Percentiles rank a stretch among this genome's conserved stretches.
Evolutionary conservation across 176 grass and related monocot species (phyloP).

Genomic region (Paspalum notatum): DNA sequence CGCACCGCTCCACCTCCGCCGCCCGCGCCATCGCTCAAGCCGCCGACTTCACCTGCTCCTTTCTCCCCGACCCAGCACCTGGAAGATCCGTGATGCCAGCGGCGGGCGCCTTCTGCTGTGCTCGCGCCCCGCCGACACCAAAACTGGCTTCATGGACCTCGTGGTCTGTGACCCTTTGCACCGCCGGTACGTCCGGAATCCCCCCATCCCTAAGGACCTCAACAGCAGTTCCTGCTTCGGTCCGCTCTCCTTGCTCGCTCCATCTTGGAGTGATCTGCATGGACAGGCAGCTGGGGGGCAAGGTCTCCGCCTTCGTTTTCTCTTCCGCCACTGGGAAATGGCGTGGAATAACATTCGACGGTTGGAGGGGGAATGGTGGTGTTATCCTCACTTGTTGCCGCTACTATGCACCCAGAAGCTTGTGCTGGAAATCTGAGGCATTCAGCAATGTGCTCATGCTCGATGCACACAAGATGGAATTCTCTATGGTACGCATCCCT

Average conservation of each 20-base stretch:
- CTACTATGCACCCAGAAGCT: neutral
- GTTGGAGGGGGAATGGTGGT: neutral
- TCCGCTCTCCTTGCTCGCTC: neutral
- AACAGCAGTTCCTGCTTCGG: neutral
- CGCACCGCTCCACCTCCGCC: neutral
- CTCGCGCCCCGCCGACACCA: no score
- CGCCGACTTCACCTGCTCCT: neutral
- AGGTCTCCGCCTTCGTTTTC: neutral
- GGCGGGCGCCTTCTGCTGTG: no score
- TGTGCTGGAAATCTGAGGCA: neutral
- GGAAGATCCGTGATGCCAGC: no score
- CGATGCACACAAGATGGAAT: slow-evolving; percentile 11
- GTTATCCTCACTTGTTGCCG: no score
- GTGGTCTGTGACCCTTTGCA: neutral
- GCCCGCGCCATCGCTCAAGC: neutral
- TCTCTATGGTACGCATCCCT: neutral
- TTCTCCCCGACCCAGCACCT: no score
- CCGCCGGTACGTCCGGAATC: slow-evolving; percentile 16
- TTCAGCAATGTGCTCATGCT: slow-evolving; percentile 16
- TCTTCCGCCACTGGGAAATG: neutral
- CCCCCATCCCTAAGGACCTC: slow-evolving; percentile 9
- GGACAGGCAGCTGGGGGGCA: neutral
- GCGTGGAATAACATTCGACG: neutral
- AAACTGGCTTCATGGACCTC: neutral
- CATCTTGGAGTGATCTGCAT: slow-evolving; percentile 16